Evolutionary conservation across 148 eudicot species (phyloP).

Genomic region (Beta vulgaris): DNA sequence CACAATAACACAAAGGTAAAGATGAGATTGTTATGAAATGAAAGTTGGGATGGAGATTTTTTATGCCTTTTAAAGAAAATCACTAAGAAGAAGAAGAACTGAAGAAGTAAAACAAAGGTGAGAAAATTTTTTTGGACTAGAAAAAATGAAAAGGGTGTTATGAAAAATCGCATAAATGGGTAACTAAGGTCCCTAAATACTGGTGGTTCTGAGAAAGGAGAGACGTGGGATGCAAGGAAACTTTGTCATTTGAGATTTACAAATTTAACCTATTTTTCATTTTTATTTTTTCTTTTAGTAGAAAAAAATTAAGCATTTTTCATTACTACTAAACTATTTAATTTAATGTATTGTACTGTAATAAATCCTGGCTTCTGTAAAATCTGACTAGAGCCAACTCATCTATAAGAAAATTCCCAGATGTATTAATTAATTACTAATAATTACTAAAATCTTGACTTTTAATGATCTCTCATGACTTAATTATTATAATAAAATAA

Average conservation of each 20-base stretch:
- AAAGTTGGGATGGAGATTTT: too few species aligned
- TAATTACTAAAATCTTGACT: constrained; percentile 24
- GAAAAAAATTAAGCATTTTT: neutral
- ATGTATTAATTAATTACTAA: constrained; percentile 21
- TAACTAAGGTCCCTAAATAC: constrained; percentile 26
- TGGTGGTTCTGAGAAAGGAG: constrained; percentile 21
- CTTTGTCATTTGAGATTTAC: constrained; percentile 10
- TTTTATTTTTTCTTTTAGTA: neutral
- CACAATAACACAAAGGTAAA: neutral
- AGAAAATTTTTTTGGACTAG: neutral
- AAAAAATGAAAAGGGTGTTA: constrained; percentile 21
- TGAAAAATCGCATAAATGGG: constrained; percentile 22
- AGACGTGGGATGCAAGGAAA: constrained; percentile 35
- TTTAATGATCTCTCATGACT: constrained; percentile 17
- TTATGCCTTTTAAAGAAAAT: constrained; percentile 12
- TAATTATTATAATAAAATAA: neutral
- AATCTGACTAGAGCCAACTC: constrained; percentile 28
- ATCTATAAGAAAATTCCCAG: constrained; percentile 18
- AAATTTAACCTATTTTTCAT: constrained; percentile 16
- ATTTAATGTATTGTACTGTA: neutral
- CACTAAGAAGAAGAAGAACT: neutral
- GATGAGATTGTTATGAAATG: neutral
- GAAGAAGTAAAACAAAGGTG: constrained; percentile 5
- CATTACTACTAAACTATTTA: neutral
- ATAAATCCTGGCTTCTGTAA: constrained; percentile 14